phyloP scores from a whole-genome alignment of 768 basidiomycete genomes.

The Leccinellum luteum region DNA sequence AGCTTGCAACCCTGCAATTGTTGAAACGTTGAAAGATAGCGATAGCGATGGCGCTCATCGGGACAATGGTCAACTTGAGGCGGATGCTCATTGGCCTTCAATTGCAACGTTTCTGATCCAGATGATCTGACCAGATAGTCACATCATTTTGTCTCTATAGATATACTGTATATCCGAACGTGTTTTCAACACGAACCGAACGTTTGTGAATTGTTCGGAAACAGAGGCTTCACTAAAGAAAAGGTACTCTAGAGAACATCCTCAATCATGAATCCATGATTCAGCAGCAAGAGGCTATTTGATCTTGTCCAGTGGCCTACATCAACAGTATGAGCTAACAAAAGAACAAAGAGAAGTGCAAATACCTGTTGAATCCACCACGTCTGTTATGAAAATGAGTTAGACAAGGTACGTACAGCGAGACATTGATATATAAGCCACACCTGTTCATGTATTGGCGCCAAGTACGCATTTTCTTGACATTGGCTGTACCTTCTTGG shows the following conservation, averaged over 20 bases:
- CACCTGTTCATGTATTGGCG: constrained; percentile 98
- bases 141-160: too few species aligned
- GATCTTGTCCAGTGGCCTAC: constrained; percentile 91
- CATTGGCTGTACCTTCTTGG: constrained; percentile 62
- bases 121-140: neutral
- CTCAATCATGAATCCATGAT: neutral
- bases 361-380: constrained; percentile 80
- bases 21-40: neutral
- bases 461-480: constrained; percentile 90
- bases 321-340: constrained; percentile 18
- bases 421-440: constrained; percentile 14
- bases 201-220: neutral
- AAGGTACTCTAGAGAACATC: neutral
- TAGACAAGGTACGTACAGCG: constrained; percentile 11
- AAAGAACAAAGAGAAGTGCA: neutral
- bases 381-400: constrained; percentile 44
- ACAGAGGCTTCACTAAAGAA: neutral
- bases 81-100: neutral
- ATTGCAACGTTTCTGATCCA: neutral
- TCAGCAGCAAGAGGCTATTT: constrained; percentile 47
- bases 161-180: neutral
- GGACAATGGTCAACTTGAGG: too few species aligned
- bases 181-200: neutral
- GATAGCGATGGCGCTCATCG: too few species aligned
- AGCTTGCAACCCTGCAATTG: too few species aligned